phyloP scores from a whole-genome alignment of 768 basidiomycete species.

The Asterophora parasitica region DNA sequence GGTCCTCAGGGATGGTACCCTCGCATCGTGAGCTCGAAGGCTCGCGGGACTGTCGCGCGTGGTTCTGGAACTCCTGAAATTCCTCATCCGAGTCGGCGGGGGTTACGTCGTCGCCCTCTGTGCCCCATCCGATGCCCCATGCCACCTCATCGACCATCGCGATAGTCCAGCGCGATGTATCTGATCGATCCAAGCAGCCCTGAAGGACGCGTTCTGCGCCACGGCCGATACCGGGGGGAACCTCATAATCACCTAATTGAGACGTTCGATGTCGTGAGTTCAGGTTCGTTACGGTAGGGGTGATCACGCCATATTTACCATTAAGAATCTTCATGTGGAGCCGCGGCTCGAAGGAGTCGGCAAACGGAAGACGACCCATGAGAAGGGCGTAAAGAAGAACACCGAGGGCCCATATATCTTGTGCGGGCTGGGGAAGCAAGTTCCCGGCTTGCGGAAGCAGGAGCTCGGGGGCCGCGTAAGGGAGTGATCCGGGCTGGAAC shows the following conservation, averaged over 20 bases:
- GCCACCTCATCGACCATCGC: constrained; percentile 73
- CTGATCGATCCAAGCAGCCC: constrained; percentile 73
- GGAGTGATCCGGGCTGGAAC: constrained; percentile 78
- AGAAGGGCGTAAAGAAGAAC: constrained; percentile 85
- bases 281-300: not conserved
- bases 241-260: constrained; percentile 54
- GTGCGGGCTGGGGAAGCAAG: constrained; percentile 56
- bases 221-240: constrained; percentile 51
- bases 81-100: constrained; percentile 27
- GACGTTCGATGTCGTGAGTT: constrained; percentile 10
- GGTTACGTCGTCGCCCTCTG: constrained; percentile 42
- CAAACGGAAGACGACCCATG: constrained; percentile 81
- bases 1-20: constrained; percentile 13
- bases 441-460: constrained; percentile 52
- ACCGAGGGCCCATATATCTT: constrained; percentile 96
- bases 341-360: constrained; percentile 86
- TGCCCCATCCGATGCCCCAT: constrained; percentile 74
- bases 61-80: constrained; percentile 3
- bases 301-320: constrained; percentile 38
- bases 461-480: constrained; percentile 88
- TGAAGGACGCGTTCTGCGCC: constrained; percentile 64
- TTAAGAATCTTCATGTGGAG: constrained; percentile 88
- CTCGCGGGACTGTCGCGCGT: constrained; percentile 19
- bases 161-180: constrained; percentile 71
- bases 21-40: constrained; percentile 26